Base-by-base conservation (phyloP, 768 basidiomycete species). In the Trametes cinnabarina region DNA sequence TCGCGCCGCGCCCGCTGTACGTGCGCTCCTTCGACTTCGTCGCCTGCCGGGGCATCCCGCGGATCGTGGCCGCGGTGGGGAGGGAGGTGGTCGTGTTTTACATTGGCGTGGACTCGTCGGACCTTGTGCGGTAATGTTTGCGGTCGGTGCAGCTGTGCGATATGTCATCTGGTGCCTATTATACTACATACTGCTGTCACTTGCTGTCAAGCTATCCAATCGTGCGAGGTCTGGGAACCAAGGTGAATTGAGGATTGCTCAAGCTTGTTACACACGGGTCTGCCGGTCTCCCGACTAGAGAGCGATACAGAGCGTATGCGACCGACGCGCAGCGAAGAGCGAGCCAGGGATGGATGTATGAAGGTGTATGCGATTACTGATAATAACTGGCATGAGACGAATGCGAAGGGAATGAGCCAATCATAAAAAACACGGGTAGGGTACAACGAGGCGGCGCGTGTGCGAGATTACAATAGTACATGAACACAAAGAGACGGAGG, bases 1-100 rank as follows among this genome's bases (percentile, higher is more conserved):
- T 92, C 52, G 79, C 79, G 25, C 76, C 82, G 25, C 81, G 81
- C 23, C 90, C 90, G 15, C 80, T 86, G 69, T 76, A 79, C 59
- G 76, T 91, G 32, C 79, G 80, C 51, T 86, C 90, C 68, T 90
- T 93, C 64, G 91, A 92, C 73, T 92, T 91, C 71, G 72, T 93
- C 48, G 77, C 79, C 3, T 60, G 79, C 23, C 76, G 72, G 41
- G 83, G 84, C 22, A 85, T 84, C 56, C 86, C 86, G 42, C 75
- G 84, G 30, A 79, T 93, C 54, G 91, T 80, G 3, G 84, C 84
- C 10, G 88, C 86, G 9, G 76, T 88, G 22, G 87, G 87, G 34
- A 72, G 76, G 51, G 79, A 79, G 46, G 69, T 90, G 5, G 68
- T 79, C 23, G 74, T 90, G 47, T 85, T 88, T 60, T 77, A 81